Percentiles rank a stretch among this genome's conserved stretches.
Evolutionary conservation across 306 rosid genomes (phyloP).

Genomic region (Citrullus mucosospermus): DNA sequence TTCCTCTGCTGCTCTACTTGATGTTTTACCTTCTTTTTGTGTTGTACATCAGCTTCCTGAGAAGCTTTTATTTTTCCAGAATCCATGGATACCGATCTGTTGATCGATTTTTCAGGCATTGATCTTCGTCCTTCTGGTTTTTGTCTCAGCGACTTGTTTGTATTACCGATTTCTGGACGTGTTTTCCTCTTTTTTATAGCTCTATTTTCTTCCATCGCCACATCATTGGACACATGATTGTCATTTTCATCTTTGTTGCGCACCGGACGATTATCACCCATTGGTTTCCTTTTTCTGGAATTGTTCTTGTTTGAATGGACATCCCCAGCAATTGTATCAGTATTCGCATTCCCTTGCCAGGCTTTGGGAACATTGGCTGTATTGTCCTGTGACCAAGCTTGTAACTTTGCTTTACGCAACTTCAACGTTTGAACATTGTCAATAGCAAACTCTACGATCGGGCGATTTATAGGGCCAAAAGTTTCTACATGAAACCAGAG

Average conservation of each 20-base stretch:
- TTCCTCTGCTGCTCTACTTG: conserved; percentile 13
- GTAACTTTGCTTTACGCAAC: conserved; percentile 43
- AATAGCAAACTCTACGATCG: conserved; percentile 89
- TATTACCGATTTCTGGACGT: conserved; percentile 13
- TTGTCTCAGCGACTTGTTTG: conserved; percentile 6
- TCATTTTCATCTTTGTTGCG: conserved; percentile 18
- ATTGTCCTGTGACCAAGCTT: conserved; percentile 27
- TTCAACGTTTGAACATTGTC: conserved; percentile 74
- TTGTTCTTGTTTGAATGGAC: conserved; percentile 12
- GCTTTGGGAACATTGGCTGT: conserved; percentile 11
- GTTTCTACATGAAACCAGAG: conserved; percentile 38
- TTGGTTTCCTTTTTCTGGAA: conserved; percentile 35
- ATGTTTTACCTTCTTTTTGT: conserved; percentile 34
- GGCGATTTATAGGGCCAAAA: conserved; percentile 79
- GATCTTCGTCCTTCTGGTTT: conserved; percentile 11
- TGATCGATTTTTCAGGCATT: conserved; percentile 21
- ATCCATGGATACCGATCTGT: conserved; percentile 9
- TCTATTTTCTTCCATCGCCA: conserved; percentile 19
- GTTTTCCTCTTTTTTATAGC: conserved; percentile 39
- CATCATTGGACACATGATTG: conserved; percentile 14
- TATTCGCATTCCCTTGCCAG: conserved; percentile 8
- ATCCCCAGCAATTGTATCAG: conserved; percentile 12
- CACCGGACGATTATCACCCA: conserved; percentile 19
- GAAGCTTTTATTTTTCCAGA: conserved; percentile 6
- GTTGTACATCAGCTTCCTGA: conserved; percentile 14